Evolutionary conservation across 768 basidiomycete genomes (phyloP), one percentile per base, ranked within the genome.

Genomic region (Paxillus ammoniavirescens): DNA sequence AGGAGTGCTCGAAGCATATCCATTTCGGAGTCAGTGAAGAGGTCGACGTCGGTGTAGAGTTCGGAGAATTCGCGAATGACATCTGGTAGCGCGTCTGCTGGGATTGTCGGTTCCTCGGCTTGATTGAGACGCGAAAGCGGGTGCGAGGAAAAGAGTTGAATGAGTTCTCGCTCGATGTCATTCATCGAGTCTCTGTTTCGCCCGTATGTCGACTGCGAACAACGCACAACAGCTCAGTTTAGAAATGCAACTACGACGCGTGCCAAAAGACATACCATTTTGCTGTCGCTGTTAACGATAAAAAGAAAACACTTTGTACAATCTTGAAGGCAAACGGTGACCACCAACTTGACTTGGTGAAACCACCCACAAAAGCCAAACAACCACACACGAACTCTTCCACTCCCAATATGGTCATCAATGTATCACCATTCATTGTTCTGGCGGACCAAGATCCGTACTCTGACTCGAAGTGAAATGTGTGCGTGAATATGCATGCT

Each of bases 131-230:
- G 77, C 37, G 81, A 80, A 43, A 81, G 72, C 10, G 84, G 82
- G 62, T 91, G 87, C 33, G 80, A 74, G 52, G 75, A 72, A 65
- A 92, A 90, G 56, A 92, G 81, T 50, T 77, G 76, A 66, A 82
- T 68, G 31, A 91, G 81, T 63, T 85, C 80, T 58, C 79, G 76
- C 65, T 90, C 83, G 54, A 91, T 84, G 71, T 86, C 83, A 49
- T 76, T 78, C 42, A 89, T 77, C 40, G 87, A 89, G 65, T 89
- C 82, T 65, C 86, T 79, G 71, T 79, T 82, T 55, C 89, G 78
- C 51, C 85, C 86, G 56, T 72, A 69, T 31, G 65, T 62, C 56
- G 70, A 68, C 69, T 73, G 56, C 36, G 21, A 17, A 41, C 38
- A 46, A 1, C 8, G 14, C 13, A 17, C 15, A n/a, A 2, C 13